Percentiles rank a stretch among this genome's conserved stretches.
phyloP scores from a whole-genome alignment of 441 rosid genomes.

The Jatropha multifida region DNA sequence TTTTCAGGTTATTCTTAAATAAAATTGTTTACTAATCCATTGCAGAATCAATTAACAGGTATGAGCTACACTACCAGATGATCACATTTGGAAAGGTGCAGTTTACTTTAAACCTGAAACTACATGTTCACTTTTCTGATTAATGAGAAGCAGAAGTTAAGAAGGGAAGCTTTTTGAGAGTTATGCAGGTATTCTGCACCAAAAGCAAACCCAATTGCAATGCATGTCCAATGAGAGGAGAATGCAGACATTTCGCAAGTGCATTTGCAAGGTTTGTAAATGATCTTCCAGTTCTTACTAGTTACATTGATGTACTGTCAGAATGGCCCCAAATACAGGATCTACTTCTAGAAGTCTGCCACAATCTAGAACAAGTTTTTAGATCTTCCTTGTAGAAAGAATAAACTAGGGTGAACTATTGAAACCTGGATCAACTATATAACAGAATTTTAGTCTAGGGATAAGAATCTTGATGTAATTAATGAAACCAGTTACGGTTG shows the following conservation, averaged over 20 bases:
- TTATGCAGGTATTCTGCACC: slow-evolving; percentile 90
- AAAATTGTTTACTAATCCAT: slow-evolving; percentile 25
- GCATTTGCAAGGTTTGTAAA: slow-evolving; percentile 87
- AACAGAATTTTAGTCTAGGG: background rate
- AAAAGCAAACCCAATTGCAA: slow-evolving; percentile 94
- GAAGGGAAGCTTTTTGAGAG: slow-evolving; percentile 14
- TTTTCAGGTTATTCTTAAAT: slow-evolving; percentile 8
- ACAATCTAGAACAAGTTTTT: slow-evolving; percentile 1
- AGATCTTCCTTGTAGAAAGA: background rate
- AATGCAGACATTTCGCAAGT: slow-evolving; percentile 97
- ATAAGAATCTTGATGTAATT: background rate
- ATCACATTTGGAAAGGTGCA: slow-evolving; percentile 95
- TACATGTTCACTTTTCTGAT: slow-evolving; percentile 1
- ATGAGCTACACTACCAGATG: slow-evolving; percentile 94
- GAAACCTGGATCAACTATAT: background rate
- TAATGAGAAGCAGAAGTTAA: slow-evolving; percentile 17
- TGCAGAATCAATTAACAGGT: slow-evolving; percentile 49
- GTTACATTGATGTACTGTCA: background rate
- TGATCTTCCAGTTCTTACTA: slow-evolving; percentile 17
- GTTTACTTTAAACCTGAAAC: slow-evolving; percentile 20
- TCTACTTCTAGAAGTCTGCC: slow-evolving; percentile 3
- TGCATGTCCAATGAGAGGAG: slow-evolving; percentile 98
- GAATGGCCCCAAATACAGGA: slow-evolving; percentile 12
- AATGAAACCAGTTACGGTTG: background rate
- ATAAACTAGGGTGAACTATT: background rate